Evolutionary conservation across 805 yeast species (phyloP), one percentile per base, ranked within the genome.

Genomic region (Brettanomyces anomalus): DNA sequence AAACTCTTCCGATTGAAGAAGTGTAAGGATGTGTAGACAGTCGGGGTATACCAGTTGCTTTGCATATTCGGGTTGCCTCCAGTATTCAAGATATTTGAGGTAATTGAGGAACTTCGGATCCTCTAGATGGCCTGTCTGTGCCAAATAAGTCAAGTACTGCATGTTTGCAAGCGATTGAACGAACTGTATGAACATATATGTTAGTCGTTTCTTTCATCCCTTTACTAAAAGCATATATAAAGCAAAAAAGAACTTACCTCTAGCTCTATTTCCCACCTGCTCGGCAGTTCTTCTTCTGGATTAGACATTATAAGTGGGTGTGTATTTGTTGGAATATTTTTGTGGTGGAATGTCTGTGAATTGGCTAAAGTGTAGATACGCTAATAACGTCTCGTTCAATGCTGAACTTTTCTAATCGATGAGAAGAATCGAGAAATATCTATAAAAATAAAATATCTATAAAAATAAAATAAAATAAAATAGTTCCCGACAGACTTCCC

Each of bases 151-250:
- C 43, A 90, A 71, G 57, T 89, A 90, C 59, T 83, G 95, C 37
- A 90, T 79, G 60, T 90, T 93, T 3, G 96, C 86, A 30, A 90
- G 69, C 14, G 95, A 81, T 63, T 90, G 97, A 3, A 90, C 94
- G 63, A 90, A 90, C 75, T 85, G 44, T 13, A 26, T n/a, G 5
- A 16, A 30, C 16, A 10, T 31, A 33, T 16, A 32, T 32, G 34
- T 32, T 32, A 32, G 34, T 32, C n/a, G n/a, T n/a, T 15, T 15
- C 5, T 15, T 31, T 17, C 2, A 17, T 32, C 16, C n/a, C 16
- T 32, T 15, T 5, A 32, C 16, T 15, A 8, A 7, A 7, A 32
- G 16, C 7, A 32, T 6, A 28, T n/a, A n/a, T n/a, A n/a, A n/a
- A n/a, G n/a, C n/a, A n/a, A n/a, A n/a, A n/a, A n/a, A n/a, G n/a